phyloP scores from a whole-genome alignment of 257 asterid species.

The Rubia yunnanensis region DNA sequence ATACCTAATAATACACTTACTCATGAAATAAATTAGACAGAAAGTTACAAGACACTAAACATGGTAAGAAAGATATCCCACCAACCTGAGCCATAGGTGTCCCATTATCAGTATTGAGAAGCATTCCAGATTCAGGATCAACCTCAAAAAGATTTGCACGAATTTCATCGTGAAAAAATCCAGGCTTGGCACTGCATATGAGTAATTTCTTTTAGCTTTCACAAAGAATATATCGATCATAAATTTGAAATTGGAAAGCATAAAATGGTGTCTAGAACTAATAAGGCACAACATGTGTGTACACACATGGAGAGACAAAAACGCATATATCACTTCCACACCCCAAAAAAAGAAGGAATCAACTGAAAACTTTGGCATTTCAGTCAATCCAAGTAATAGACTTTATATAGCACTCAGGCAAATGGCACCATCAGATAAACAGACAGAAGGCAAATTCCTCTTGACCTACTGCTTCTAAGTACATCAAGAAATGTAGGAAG shows the following conservation, averaged over 20 bases:
- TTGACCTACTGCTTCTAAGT: background rate
- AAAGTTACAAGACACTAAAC: background rate
- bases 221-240: background rate
- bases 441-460: background rate
- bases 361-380: background rate
- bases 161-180: slow-evolving; percentile 88
- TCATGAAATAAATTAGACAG: background rate
- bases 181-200: slow-evolving; percentile 78
- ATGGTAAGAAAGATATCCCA: slow-evolving; percentile 15
- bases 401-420: background rate
- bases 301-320: too few relatives aligned
- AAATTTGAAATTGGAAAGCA: background rate
- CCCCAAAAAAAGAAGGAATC: background rate
- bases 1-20: background rate
- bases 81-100: slow-evolving; percentile 94
- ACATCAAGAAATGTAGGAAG: slow-evolving; percentile 7
- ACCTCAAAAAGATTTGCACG: slow-evolving; percentile 88
- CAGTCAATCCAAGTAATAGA: background rate
- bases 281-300: background rate
- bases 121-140: slow-evolving; percentile 83
- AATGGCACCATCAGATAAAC: background rate
- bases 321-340: background rate
- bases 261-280: background rate
- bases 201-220: slow-evolving; percentile 2
- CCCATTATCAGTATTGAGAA: slow-evolving; percentile 87